A percentile compares a stretch with the other conserved stretches of the same genome.
phyloP scores from a whole-genome alignment of 805 yeast species.

The Blastobotrys mokoenaii region DNA sequence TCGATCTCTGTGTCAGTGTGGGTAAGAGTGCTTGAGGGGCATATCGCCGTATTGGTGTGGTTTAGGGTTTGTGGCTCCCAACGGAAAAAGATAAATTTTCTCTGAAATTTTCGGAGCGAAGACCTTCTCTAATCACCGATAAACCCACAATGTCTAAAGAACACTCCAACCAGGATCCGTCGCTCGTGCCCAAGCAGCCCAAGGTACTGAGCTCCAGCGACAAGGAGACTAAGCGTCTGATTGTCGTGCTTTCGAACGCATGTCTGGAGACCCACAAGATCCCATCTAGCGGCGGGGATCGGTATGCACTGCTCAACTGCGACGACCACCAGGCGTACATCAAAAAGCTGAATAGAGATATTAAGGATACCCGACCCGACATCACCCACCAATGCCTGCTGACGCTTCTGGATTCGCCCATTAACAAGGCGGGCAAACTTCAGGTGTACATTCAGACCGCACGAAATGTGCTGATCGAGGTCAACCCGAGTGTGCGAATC shows the following conservation, averaged over 20 bases:
- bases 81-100: background rate
- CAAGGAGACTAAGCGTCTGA: slow-evolving; percentile 74
- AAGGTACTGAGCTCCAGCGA: slow-evolving; percentile 72
- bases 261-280: slow-evolving; percentile 92
- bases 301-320: slow-evolving; percentile 88
- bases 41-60: too few species aligned
- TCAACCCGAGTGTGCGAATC: slow-evolving; percentile 91
- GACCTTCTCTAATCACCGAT: background rate
- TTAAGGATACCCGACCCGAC: slow-evolving; percentile 98
- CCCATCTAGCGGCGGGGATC: slow-evolving; percentile 72
- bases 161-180: slow-evolving; percentile 35
- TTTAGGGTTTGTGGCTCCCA: too few species aligned
- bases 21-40: too few species aligned
- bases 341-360: slow-evolving; percentile 94
- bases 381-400: slow-evolving; percentile 96
- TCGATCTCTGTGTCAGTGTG: too few species aligned
- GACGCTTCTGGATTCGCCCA: slow-evolving; percentile 93
- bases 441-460: slow-evolving; percentile 97
- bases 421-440: slow-evolving; percentile 92
- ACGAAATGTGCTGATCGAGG: slow-evolving; percentile 88
- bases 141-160: background rate
- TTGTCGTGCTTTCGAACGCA: slow-evolving; percentile 94
- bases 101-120: background rate
- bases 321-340: slow-evolving; percentile 96
- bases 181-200: slow-evolving; percentile 86